Percentiles rank a stretch among this genome's conserved stretches.
Conservation (phyloP, 805 yeast species). For the Wickerhamiella qilinensis region DNA sequence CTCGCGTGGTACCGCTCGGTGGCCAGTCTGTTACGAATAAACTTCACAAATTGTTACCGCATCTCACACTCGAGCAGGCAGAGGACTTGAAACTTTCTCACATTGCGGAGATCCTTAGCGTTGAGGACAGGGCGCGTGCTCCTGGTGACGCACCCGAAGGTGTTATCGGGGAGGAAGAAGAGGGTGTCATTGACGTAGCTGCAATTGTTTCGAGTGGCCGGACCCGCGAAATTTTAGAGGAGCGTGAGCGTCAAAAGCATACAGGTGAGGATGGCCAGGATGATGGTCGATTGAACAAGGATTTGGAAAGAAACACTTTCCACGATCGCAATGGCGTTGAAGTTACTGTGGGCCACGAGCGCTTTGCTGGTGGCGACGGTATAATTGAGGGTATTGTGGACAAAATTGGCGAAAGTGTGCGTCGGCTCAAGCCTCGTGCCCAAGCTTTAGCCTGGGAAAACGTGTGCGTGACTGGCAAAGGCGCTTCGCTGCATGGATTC, state of each 20-base stretch:
- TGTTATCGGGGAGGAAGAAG: slow-evolving; percentile 32
- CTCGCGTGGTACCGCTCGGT: slow-evolving; percentile 37
- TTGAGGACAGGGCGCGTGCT: slow-evolving; percentile 45
- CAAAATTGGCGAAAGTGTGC: slow-evolving; percentile 36
- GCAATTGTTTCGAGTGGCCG: slow-evolving; percentile 69
- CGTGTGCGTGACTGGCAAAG: slow-evolving; percentile 63
- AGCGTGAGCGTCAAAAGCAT: slow-evolving; percentile 36
- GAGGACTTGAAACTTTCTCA: slow-evolving; percentile 59
- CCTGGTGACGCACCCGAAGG: slow-evolving; percentile 21
- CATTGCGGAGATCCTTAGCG: slow-evolving; percentile 62
- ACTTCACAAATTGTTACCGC: slow-evolving; percentile 40
- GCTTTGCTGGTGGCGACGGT: slow-evolving; percentile 63
- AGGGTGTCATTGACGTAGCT: slow-evolving; percentile 75
- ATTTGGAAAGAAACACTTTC: slow-evolving; percentile 58
- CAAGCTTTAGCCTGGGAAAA: slow-evolving; percentile 79
- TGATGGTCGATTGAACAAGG: slow-evolving; percentile 33
- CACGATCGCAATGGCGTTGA: slow-evolving; percentile 39
- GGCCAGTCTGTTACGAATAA: slow-evolving; percentile 45
- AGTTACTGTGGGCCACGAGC: slow-evolving; percentile 69
- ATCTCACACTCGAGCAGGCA: slow-evolving; percentile 39
- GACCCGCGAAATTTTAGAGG: slow-evolving; percentile 53
- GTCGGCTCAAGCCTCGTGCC: slow-evolving; percentile 47
- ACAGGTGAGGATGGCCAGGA: slow-evolving; percentile 22
- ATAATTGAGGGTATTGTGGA: slow-evolving; percentile 40
- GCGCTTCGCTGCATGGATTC: slow-evolving; percentile 60